These are phyloP conservation scores for Teunomyces lycoperdinae DNA, from an alignment of 805 yeast genomes.

Conservation along the genomic window DNA sequence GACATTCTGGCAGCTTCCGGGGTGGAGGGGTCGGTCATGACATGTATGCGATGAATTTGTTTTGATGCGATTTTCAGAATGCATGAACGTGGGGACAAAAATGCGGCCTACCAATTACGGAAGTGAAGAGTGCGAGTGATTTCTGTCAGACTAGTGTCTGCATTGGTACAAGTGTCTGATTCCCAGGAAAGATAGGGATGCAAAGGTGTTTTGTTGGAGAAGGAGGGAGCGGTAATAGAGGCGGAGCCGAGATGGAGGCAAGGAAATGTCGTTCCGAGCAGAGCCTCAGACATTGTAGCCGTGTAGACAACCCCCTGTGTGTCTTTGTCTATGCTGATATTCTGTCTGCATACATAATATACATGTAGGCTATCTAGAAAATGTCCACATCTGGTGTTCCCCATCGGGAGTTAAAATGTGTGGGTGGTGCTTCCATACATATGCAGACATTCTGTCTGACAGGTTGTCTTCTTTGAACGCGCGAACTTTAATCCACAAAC, in stretches of 20 bases:
- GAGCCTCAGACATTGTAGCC: neutral
- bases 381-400: too few species aligned
- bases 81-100: neutral
- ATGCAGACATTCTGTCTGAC: too few species aligned
- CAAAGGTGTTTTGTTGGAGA: neutral
- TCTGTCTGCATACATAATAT: neutral
- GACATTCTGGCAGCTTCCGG: constrained; percentile 4
- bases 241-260: too few species aligned
- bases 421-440: too few species aligned
- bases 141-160: too few species aligned
- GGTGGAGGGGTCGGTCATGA: neutral
- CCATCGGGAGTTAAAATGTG: too few species aligned
- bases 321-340: neutral
- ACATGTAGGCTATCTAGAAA: too few species aligned
- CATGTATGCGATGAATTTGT: neutral
- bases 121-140: too few species aligned
- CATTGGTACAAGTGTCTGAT: too few species aligned
- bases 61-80: constrained; percentile 1
- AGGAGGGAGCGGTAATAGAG: neutral
- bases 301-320: neutral
- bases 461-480: too few species aligned
- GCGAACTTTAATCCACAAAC: neutral
- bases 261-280: neutral
- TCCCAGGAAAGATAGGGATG: too few species aligned
- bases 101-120: neutral